A percentile compares a stretch with the other conserved stretches of the same genome.
These are phyloP conservation scores for Conringia planisiliqua DNA, from an alignment of 345 rosid genomes.

Conservation along the genomic window DNA sequence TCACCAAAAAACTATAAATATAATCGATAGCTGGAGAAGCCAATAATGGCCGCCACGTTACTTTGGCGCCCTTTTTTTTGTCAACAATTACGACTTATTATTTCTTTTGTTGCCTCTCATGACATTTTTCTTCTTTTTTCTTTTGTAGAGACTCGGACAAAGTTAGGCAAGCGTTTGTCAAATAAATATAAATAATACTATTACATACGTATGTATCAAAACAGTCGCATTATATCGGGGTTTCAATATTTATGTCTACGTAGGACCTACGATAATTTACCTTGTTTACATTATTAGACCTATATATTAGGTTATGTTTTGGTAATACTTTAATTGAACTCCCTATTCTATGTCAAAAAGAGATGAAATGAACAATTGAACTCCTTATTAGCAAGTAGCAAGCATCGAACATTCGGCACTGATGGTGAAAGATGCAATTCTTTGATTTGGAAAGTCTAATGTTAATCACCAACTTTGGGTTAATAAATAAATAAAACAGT, in stretches of 20 bases:
- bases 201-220: not conserved
- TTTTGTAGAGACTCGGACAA: not conserved
- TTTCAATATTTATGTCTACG: not conserved
- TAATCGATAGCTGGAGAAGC: not conserved
- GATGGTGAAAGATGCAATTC: not conserved
- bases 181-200: not conserved
- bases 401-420: not conserved
- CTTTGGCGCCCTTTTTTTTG: not conserved
- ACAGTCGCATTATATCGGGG: not conserved
- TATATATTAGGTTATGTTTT: too few relatives aligned
- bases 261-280: not conserved
- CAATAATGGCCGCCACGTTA: conserved; percentile 30
- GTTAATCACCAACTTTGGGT: not conserved
- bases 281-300: too few relatives aligned
- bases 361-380: not conserved
- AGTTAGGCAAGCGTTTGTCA: not conserved
- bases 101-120: not conserved
- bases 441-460: not conserved
- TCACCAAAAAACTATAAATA: not conserved
- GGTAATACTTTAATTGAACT: not conserved
- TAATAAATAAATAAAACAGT: not conserved
- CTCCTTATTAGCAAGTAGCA: not conserved
- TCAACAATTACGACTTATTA: not conserved
- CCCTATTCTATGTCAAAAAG: not conserved
- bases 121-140: not conserved